These are phyloP conservation scores for Staphylotrichum tortipilum DNA, from an alignment of 495 filamentous ascomycete genomes.

Conservation along the genomic window DNA sequence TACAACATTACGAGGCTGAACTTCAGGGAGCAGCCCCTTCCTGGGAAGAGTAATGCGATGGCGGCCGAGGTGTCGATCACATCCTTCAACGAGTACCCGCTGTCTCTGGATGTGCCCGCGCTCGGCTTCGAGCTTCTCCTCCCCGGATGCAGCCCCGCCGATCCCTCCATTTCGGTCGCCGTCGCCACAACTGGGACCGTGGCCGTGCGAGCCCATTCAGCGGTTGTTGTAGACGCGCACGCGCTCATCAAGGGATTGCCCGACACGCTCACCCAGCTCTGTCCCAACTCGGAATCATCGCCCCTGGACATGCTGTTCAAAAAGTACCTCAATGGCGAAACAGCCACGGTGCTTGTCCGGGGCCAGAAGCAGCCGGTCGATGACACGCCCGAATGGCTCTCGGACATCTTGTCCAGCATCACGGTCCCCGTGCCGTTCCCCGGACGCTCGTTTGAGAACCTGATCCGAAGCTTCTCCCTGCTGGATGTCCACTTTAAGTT, in stretches of 20 bases:
- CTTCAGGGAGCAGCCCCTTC: conserved; percentile 56
- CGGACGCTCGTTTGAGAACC: conserved; percentile 65
- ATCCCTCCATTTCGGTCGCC: conserved; percentile 55
- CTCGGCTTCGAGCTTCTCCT: conserved; percentile 79
- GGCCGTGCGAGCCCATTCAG: conserved; percentile 52
- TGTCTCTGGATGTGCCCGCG: conserved; percentile 63
- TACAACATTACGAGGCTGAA: conserved; percentile 71
- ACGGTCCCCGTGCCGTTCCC: conserved; percentile 79
- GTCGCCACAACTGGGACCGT: conserved; percentile 60
- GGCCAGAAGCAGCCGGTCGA: conserved; percentile 58
- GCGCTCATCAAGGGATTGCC: conserved; percentile 65
- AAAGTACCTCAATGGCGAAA: conserved; percentile 69
- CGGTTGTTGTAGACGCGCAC: conserved; percentile 57
- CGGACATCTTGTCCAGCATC: conserved; percentile 68
- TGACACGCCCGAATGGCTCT: conserved; percentile 70
- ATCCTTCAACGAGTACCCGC: conserved; percentile 63
- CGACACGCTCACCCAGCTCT: conserved; percentile 55
- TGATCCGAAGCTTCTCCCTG: conserved; percentile 80
- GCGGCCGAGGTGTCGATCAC: conserved; percentile 63
- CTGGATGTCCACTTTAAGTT: conserved; percentile 75
- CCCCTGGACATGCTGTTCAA: conserved; percentile 78
- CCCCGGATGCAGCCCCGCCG: conserved; percentile 64
- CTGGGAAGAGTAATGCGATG: conserved; percentile 52
- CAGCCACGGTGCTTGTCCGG: conserved; percentile 69
- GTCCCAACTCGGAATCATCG: conserved; percentile 65